Conservation (phyloP, 148 eudicot species). For the Heliamphora exappendiculata region DNA sequence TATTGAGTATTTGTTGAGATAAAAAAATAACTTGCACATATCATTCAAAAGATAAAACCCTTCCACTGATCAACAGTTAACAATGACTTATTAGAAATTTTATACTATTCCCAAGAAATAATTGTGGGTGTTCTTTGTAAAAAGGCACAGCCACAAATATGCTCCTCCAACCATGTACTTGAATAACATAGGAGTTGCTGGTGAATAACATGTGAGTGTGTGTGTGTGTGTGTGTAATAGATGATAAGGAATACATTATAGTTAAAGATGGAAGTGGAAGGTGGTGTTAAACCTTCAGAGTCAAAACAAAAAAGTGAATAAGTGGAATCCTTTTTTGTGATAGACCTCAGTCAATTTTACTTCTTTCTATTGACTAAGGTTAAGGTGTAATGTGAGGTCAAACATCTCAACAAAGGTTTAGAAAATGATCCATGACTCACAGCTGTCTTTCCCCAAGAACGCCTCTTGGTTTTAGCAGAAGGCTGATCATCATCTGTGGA, state of each 20-base stretch:
- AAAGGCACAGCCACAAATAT: not conserved
- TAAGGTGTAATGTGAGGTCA: not conserved
- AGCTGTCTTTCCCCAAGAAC: constrained; percentile 17
- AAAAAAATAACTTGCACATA: too few species aligned
- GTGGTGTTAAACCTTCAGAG: too few species aligned
- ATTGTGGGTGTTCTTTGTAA: not conserved
- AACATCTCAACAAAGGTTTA: not conserved
- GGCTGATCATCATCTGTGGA: constrained; percentile 9
- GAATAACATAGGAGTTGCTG: not conserved
- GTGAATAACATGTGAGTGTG: not conserved
- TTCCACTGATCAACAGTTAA: not conserved
- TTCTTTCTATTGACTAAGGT: not conserved
- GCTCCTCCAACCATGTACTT: not conserved
- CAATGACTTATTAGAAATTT: not conserved
- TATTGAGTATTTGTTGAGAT: too few species aligned
- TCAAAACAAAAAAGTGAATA: not conserved
- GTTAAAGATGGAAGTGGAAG: too few species aligned
- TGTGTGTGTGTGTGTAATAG: not conserved
- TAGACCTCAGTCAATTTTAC: not conserved
- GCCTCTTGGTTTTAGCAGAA: constrained; percentile 9
- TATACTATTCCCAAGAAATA: not conserved
- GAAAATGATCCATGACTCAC: constrained; percentile 14
- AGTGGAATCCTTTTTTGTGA: not conserved
- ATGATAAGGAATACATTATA: not conserved
- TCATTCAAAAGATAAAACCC: not conserved